Conservation (phyloP, 2,329 filamentous ascomycete genomes). For the Penicillium decumbens region DNA sequence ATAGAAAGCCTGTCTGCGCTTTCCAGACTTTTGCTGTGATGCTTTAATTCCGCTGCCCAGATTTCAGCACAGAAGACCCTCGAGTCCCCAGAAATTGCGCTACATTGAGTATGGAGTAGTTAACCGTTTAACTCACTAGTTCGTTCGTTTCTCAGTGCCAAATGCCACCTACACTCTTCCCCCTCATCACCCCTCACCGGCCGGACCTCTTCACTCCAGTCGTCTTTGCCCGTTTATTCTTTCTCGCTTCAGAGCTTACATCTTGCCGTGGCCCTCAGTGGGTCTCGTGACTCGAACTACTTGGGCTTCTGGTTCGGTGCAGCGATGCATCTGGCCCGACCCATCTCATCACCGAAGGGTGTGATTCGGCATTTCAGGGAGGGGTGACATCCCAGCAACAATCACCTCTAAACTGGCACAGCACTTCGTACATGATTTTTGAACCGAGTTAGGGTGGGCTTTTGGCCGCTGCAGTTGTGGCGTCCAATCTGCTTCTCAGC, state of each 20-base stretch:
- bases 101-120: too few relatives aligned
- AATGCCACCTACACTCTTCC: background rate
- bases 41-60: too few relatives aligned
- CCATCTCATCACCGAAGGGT: background rate
- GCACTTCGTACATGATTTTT: conserved; percentile 1
- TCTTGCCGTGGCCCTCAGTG: background rate
- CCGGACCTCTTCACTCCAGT: background rate
- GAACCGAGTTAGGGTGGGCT: conserved; percentile 6
- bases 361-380: background rate
- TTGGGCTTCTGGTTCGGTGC: background rate
- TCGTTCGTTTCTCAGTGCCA: background rate
- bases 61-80: too few relatives aligned
- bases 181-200: background rate
- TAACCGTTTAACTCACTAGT: too few relatives aligned
- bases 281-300: background rate
- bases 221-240: background rate
- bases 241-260: background rate
- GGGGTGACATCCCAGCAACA: background rate
- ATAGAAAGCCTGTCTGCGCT: too few relatives aligned
- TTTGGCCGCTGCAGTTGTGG: background rate
- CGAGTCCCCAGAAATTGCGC: too few relatives aligned
- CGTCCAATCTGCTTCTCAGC: conserved; percentile 1
- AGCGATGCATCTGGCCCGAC: background rate
- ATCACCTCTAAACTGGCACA: background rate
- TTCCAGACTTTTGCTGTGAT: too few relatives aligned